phyloP scores from a whole-genome alignment of 2,329 filamentous ascomycete genomes.

The Thelonectria rubi region DNA sequence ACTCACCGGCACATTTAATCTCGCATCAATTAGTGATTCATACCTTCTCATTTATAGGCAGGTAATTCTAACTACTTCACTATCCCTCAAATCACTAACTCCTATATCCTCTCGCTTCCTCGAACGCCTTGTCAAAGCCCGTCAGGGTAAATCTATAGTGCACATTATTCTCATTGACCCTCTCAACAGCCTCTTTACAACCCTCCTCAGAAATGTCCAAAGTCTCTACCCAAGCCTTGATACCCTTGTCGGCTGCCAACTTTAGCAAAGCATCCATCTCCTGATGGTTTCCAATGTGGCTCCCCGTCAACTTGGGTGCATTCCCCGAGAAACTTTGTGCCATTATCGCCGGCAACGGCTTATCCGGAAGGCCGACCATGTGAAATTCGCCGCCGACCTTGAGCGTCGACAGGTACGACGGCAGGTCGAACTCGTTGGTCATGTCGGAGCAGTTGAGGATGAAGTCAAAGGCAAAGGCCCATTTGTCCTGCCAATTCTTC shows the following conservation, averaged over 20 bases:
- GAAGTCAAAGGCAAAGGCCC: constrained; percentile 61
- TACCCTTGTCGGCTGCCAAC: constrained; percentile 61
- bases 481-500: constrained; percentile 66
- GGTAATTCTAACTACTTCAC: no score
- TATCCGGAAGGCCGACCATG: constrained; percentile 65
- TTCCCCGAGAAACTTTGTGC: constrained; percentile 59
- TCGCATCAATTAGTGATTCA: no score
- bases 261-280: constrained; percentile 65
- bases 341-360: constrained; percentile 55
- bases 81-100: background rate
- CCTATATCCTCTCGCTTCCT: no score
- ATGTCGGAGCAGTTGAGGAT: constrained; percentile 61
- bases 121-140: constrained; percentile 66
- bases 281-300: constrained; percentile 68
- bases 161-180: constrained; percentile 76
- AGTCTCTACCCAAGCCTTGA: constrained; percentile 64
- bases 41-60: no score
- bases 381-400: constrained; percentile 65
- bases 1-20: no score
- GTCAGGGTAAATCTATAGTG: constrained; percentile 77
- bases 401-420: constrained; percentile 59
- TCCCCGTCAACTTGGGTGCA: constrained; percentile 60
- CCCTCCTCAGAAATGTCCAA: constrained; percentile 73
- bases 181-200: constrained; percentile 74
- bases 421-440: constrained; percentile 63